Base-by-base conservation (phyloP, 2,329 filamentous ascomycete species). In the Ilyonectria sp. region DNA sequence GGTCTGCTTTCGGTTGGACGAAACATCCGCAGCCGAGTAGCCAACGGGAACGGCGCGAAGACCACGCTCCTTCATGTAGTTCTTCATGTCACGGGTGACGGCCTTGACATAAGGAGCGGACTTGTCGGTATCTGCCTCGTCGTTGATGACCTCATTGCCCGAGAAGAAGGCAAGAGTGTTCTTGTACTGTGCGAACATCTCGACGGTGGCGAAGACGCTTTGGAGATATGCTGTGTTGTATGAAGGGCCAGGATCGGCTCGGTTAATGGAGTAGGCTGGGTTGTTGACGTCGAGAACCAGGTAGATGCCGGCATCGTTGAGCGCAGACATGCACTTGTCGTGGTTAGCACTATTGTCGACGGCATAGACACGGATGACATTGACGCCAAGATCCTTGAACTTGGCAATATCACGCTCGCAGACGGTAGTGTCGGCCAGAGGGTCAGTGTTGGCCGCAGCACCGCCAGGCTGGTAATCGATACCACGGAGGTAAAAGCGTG, bases 291-390 rank as follows among this genome's bases (percentile, higher is more conserved):
- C 94, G 58, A 97, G 86, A 43, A 97, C 93, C 60, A 97, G 89
- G 86, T 97, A 97, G 86, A 97, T 97, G 76, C 93, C 93, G 70
- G 94, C 94, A 76, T 93, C 92, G 59, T 90, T 91, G 68, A 97
- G 87, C 52, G 88, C 86, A 68, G 87, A 85, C 95, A 98, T 98
- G 86, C 95, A 98, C 69, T 90, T 87, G 76, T 95, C 91, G 83
- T 98, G 95, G 81, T 92, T 83, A 74, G 86, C 84, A 57, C 91
- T 91, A 87, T 97, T 97, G 86, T 98, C 95, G 73, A 97, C 91
- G 17, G 92, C 94, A 87, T 97, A 98, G 69, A 97, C 93, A 81
- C 95, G 94, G 78, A 98, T 87, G 29, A 94, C 94, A 86, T 98
- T 98, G 83, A 97, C 85, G 55, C 94, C 94, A 57, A 98, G 87